Conservation (phyloP, 2,329 filamentous ascomycete species). For the Hypoxylon sp. region DNA sequence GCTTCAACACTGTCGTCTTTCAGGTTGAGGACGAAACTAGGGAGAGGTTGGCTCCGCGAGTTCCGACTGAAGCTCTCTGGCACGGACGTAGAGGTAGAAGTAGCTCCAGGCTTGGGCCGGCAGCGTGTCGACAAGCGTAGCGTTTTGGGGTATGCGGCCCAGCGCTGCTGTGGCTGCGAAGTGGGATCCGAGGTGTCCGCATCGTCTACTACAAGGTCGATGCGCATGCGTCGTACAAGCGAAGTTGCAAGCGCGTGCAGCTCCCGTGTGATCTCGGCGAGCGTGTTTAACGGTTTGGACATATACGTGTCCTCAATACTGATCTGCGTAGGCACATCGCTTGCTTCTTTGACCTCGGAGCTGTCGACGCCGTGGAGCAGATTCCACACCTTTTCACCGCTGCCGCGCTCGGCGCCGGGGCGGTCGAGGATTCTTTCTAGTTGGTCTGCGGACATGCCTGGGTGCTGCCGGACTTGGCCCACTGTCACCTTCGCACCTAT, state of each 20-base stretch:
- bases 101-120: conserved; percentile 57
- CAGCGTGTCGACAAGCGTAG: conserved; percentile 85
- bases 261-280: conserved; percentile 76
- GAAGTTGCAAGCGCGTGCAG: conserved; percentile 77
- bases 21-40: conserved; percentile 79
- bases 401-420: conserved; percentile 77
- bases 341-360: conserved; percentile 78
- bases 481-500: conserved; percentile 70
- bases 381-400: conserved; percentile 81
- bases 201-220: conserved; percentile 75
- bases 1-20: conserved; percentile 67
- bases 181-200: conserved; percentile 51
- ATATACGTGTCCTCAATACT: conserved; percentile 95
- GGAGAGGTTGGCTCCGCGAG: conserved; percentile 82
- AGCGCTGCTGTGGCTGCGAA: conserved; percentile 58
- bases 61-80: conserved; percentile 74
- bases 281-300: conserved; percentile 73
- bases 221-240: conserved; percentile 82
- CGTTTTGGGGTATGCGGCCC: conserved; percentile 86
- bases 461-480: conserved; percentile 72
- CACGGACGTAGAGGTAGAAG: conserved; percentile 60
- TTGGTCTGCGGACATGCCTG: conserved; percentile 72
- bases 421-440: conserved; percentile 80
- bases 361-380: conserved; percentile 86
- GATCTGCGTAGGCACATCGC: conserved; percentile 85